Evolutionary conservation across 2,329 filamentous ascomycete genomes (phyloP), one percentile per base, ranked within the genome.

Genomic region (Colletotrichum sp.): DNA sequence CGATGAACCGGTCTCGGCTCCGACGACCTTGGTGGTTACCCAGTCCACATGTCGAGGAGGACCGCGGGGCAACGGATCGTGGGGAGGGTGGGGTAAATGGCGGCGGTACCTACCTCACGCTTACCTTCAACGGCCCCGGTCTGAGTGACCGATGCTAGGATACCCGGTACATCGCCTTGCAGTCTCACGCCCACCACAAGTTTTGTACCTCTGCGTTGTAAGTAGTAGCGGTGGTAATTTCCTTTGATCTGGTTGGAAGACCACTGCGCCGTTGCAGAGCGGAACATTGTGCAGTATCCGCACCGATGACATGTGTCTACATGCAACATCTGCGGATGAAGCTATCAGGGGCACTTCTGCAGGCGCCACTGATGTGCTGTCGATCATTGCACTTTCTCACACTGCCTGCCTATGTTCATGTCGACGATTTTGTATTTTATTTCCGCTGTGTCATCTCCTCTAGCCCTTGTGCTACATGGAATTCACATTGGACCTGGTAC

Each of bases 1-100:
- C 57, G 57, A 30, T 32, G 6, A n/a, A 16, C 44, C 16, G 15
- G 32, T 30, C n/a, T 70, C 68, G 55, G 55, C 21, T 63, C 13
- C 28, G 28, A 34, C 21, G 59, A 57, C 30, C 57, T 57, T 65
- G 24, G 34, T 63, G 57, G 26, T 64, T 52, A 52, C 64, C 34
- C 36, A 62, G 52, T 57, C 63, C 24, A 36, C 49, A 28, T 55
- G 32, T 34, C 16, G 5, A 30, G 32, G 26, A n/a, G 63, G 65
- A 69, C 36, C 55, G 71, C 65, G 66, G 71, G 75, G 67, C 64
- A 74, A 57, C 34, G 55, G 66, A 49, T 65, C 36, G 71, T 55
- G 65, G 26, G 32, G 49, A 26, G 52, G 34, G 67, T 65, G 72
- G 57, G 62, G 62, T 66, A 52, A 52, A 13, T 21, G 44, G n/a